Base-by-base conservation (phyloP, 2,329 filamentous ascomycete genomes). In the Epichloe glyceriae region DNA sequence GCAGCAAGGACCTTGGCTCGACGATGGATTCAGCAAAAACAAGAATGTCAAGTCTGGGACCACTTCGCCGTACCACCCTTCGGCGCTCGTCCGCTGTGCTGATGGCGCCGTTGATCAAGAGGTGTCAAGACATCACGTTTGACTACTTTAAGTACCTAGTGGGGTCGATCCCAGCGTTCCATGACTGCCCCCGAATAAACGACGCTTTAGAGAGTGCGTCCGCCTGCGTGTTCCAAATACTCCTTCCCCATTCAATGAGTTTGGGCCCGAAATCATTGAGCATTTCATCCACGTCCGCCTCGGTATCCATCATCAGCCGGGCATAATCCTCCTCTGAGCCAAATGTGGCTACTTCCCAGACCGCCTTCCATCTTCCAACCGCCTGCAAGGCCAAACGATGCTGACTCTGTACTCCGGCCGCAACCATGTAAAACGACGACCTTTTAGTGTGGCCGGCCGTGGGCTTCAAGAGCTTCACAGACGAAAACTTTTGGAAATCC, bases 361-460 rank as follows among this genome's bases (percentile, higher is more conserved):
- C 39, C 50, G 17, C 49, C 55, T 71, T 72, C 70, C 71, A 78
- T 4, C 15, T 44, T 3, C 55, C 41, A 2, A 78, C 54, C 0
- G 71, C 68, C 8, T 51, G 34, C 0, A 57, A 2, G 0, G 71
- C 73, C 33, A 64, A 60, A 0, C 55, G 42, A 17, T 54, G 52
- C 3, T 60, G 40, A 5, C 62, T 61, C 41, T 67, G 61, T 0
- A 80, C 61, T 3, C 69, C 56, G 1, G 59, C 67, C 2, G 74
- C 75, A 10, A 80, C 53, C 57, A 79, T 62, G 56, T 80, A 80
- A 54, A 79, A 80, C 0, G 74, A 78, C 0, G 70, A 73, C 4
- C 69, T 61, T 19, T 61, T 72, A 1, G 56, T 58, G 52, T 79
- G 73, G 3, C 52, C 56, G 1, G 7, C 58, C 2, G 7, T 54